Percentiles rank a stretch among this genome's conserved stretches.
Conservation (phyloP, 2,329 filamentous ascomycete species). For the Cytospora piceae region DNA sequence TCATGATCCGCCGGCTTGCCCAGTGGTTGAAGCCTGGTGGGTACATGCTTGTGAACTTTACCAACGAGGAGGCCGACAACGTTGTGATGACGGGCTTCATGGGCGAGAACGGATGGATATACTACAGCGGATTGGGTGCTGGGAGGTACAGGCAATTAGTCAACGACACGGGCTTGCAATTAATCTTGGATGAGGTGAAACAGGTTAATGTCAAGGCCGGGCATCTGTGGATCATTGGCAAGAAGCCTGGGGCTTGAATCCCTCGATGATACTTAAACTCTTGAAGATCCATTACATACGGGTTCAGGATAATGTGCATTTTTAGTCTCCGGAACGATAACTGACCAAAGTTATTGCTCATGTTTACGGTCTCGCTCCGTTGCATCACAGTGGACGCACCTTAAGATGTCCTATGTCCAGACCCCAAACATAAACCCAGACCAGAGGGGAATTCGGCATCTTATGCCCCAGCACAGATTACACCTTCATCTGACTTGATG, state of each 20-base stretch:
- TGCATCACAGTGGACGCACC: no score
- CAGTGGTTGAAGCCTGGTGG: conserved; percentile 58
- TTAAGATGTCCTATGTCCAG: no score
- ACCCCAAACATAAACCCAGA: no score
- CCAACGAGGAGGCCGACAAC: conserved; percentile 40
- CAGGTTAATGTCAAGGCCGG: conserved; percentile 39
- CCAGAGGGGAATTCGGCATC: no score
- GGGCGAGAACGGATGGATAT: conserved; percentile 47
- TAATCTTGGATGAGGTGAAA: conserved; percentile 39
- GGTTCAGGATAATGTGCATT: conserved; percentile 1
- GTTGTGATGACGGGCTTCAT: conserved; percentile 44
- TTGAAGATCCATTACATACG: background rate
- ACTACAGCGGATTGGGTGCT: conserved; percentile 46
- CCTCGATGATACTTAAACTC: background rate
- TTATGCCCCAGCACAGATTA: no score
- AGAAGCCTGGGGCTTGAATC: conserved; percentile 30
- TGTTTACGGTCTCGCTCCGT: no score
- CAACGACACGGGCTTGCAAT: conserved; percentile 40
- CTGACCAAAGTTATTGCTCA: no score
- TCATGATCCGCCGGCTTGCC: conserved; percentile 48
- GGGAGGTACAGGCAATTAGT: conserved; percentile 40
- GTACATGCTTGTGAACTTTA: conserved; percentile 53
- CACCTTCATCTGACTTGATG: no score
- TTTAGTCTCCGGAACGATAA: background rate
- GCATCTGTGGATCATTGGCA: conserved; percentile 48